Base-by-base conservation (phyloP, 371 early-diverging fungal genomes). In the Syncephalastrum contaminatum region DNA sequence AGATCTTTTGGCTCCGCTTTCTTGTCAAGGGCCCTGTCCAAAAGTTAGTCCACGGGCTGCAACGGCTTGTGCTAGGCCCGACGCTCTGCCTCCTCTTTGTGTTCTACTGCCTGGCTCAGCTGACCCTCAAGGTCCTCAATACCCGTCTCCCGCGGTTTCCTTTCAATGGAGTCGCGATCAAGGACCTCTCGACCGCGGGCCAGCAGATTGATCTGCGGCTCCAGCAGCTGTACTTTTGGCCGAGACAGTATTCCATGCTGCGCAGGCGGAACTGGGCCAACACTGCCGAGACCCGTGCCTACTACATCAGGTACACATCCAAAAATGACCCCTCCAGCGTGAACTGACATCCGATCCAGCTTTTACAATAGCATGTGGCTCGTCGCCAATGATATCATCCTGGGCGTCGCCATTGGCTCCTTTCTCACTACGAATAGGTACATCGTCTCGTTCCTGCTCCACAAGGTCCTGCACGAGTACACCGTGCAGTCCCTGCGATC, bases 331-430 rank as follows among this genome's bases (percentile, higher is more conserved):
- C n/a, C n/a, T n/a, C n/a, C n/a, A n/a, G n/a, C n/a, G n/a, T n/a
- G n/a, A n/a, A n/a, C 20, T 15, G 21, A 18, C 16, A 25, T 18
- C 45, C 16, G 36, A 22, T 49, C 8, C 47, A 92, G 93, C 51
- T 95, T 96, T 63, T 94, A 93, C 73, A 96, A 96, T 70, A 91
- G 90, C 52, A 87, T 93, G 72, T 98, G 97, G 95, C 85, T 95
- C n/a, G 86, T 93, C 8, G 90, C 90, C 0, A 92, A 95, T 57
- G 97, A 97, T 69, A 84, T 95, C 12, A 88, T 93, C 48, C 83
- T 98, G 51, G 97, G 97, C 0, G 63, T 93, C 0, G 86, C 93
- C 0, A 63, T 95, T 4, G 94, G 94, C 4, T 80, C 86, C 0
- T 84, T 88, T 44, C 56, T 96, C 30, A 74, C 87, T 20, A 74